Evolutionary conservation across 2,329 filamentous ascomycete genomes (phyloP), one percentile per base, ranked within the genome.

Genomic region (Immersiporthe knoxdaviesiana): DNA sequence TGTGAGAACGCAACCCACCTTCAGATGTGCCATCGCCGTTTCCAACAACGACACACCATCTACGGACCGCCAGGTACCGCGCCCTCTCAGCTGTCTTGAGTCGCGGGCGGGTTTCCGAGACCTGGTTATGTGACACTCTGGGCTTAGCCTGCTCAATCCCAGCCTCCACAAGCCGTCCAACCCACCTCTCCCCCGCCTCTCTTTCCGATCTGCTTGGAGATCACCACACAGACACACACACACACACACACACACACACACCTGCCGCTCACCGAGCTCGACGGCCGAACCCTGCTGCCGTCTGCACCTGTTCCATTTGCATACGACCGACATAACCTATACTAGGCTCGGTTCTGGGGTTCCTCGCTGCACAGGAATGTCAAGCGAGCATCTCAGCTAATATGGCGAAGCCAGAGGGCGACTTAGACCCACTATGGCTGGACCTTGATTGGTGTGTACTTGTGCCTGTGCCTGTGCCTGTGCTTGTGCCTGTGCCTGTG

Each of bases 401-500:
- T 71, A 82, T 81, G 78, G 77, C 77, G 64, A 80, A 79, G 70
- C 74, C 80, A 74, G 82, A 86, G 78, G 78, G 78, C 74, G 83
- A 84, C 65, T 75, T 83, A 68, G 88, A 89, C 82, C 85, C 85
- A 83, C 83, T 89, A 84, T 93, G 91, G 91, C 89, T 92, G 77
- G 86, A 92, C 79, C 85, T 92, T 76, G 88, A 93, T 81, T 91
- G 90, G 91, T 93, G 88, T 84, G 63, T 16, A 69, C 47, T 61
- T 30, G 39, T 37, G 50, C 59, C 16, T 30, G 24, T 60, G 44
- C 63, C 69, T 72, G n/a, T n/a, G n/a, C n/a, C n/a, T n/a, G n/a
- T n/a, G n/a, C n/a, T n/a, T 84, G 63, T 16, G 70, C 47, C 56
- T 30, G 39, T 37, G 50, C 59, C 16, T 30, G 24, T 60, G 44